Evolutionary conservation across 768 basidiomycete species (phyloP), one percentile per base, ranked within the genome.

Genomic region (Suillus paluster): DNA sequence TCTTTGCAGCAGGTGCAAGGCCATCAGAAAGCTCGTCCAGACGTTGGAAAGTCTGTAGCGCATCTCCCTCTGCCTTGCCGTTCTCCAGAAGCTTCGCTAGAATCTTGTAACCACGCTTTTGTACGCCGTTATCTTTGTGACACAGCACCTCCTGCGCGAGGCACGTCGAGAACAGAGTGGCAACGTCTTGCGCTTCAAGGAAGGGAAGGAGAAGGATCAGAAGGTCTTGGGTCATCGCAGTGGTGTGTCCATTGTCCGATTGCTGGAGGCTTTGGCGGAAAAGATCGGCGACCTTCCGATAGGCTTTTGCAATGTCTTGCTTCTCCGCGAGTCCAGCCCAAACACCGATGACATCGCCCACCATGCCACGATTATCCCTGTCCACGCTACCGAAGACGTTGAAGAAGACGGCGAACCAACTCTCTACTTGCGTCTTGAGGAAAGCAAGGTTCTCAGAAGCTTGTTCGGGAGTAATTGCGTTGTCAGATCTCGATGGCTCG

Each of bases 51-150:
- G 90, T 83, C 11, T 73, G 73, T 62, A 90, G 87, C 14, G 81
- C 83, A 63, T 86, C 84, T 48, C 81, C 68, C 36, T 72, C 71
- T 34, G 89, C 79, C 70, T 90, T 89, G 0, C 80, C 82, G 57
- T 79, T 79, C 69, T 90, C 89, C n/a, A 89, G 75, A 45, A 95
- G 73, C 66, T 89, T 89, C 36, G 89, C 82, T 17, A 99, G 81
- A 19, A 91, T 87, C 71, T 97, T 91, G 78, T 99, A 99, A 10
- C 89, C 92, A 67, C 96, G 92, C 78, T 99, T 99, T 78, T 99
- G 97, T 6, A 97, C 88, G 4, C 88, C 94, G 56, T 92, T 92
- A 69, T 98, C 95, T 67, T 80, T 85, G 67, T 86, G 87, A 58
- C 84, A 84, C 6, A 99, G 80, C 25, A 97, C 84, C 34, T 86